Percentiles rank a stretch among this genome's conserved stretches.
These are phyloP conservation scores for Komagataella kurtzmanii DNA, from an alignment of 805 yeast species.

Conservation along the genomic window DNA sequence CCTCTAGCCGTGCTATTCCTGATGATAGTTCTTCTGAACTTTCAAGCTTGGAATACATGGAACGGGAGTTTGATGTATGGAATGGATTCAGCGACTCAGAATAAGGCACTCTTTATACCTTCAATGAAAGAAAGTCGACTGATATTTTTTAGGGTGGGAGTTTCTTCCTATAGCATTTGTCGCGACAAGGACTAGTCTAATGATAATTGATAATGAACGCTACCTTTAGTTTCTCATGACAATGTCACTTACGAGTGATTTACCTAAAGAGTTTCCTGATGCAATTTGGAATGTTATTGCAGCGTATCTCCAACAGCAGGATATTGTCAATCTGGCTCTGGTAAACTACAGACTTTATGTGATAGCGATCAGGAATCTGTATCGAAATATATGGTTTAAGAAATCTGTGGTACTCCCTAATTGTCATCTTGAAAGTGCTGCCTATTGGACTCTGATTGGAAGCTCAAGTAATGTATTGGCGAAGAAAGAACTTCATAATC, in stretches of 20 bases:
- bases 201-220: not conserved
- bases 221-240: not conserved
- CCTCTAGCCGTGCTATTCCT: not conserved
- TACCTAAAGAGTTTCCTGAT: constrained; percentile 8
- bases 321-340: constrained; percentile 17
- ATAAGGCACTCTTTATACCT: not conserved
- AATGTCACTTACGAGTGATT: not conserved
- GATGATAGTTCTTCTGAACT: not conserved
- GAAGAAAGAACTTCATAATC: constrained; percentile 20
- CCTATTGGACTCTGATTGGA: constrained; percentile 23
- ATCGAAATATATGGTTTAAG: constrained; percentile 22
- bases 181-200: not conserved
- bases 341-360: constrained; percentile 18
- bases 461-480: constrained; percentile 20
- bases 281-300: constrained; percentile 9
- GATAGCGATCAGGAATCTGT: constrained; percentile 19
- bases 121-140: not conserved
- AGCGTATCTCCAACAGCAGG: constrained; percentile 24
- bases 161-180: not conserved
- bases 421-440: constrained; percentile 17
- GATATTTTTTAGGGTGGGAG: not conserved
- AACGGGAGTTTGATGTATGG: not conserved
- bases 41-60: not conserved
- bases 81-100: not conserved
- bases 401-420: constrained; percentile 17